Evolutionary conservation across 768 basidiomycete species (phyloP).

Genomic region (Leccinum longicurvipes): DNA sequence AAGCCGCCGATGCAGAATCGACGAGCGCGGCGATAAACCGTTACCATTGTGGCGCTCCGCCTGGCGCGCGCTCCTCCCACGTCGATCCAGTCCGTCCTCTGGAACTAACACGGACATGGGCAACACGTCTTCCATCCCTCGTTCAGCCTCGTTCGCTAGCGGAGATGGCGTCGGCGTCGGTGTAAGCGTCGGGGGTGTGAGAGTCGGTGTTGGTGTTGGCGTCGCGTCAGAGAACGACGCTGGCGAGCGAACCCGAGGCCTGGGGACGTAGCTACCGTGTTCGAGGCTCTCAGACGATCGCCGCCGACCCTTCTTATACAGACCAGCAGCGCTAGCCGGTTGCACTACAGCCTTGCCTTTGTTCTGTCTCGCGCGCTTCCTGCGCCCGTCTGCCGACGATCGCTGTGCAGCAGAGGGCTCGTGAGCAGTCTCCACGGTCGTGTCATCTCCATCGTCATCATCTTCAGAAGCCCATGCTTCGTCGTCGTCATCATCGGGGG

Average conservation of each 20-base stretch:
- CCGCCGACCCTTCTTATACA: constrained; percentile 11
- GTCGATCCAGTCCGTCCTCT: constrained; percentile 5
- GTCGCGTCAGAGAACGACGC: background rate
- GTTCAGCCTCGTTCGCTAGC: constrained; percentile 6
- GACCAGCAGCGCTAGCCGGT: background rate
- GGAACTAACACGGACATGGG: background rate
- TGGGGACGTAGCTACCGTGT: background rate
- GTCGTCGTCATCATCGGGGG: constrained; percentile 29
- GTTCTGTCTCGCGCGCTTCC: constrained; percentile 26
- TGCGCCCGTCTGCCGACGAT: constrained; percentile 9
- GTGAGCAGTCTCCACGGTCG: background rate
- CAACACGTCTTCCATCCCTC: background rate
- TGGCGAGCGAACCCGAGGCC: background rate
- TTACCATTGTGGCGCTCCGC: constrained; percentile 11
- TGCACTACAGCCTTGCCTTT: constrained; percentile 14
- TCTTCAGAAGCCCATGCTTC: constrained; percentile 58
- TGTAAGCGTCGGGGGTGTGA: background rate
- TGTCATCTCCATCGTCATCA: constrained; percentile 41
- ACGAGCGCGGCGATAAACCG: constrained; percentile 15
- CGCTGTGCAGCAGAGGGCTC: constrained; percentile 3
- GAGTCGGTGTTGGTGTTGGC: background rate
- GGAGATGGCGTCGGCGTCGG: background rate
- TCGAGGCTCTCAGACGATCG: constrained; percentile 7
- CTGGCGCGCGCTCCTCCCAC: constrained; percentile 21
- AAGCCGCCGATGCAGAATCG: constrained; percentile 29